These are phyloP conservation scores for Annona squamosa DNA, from an alignment of 164 flowering plant genomes.

Conservation along the genomic window DNA sequence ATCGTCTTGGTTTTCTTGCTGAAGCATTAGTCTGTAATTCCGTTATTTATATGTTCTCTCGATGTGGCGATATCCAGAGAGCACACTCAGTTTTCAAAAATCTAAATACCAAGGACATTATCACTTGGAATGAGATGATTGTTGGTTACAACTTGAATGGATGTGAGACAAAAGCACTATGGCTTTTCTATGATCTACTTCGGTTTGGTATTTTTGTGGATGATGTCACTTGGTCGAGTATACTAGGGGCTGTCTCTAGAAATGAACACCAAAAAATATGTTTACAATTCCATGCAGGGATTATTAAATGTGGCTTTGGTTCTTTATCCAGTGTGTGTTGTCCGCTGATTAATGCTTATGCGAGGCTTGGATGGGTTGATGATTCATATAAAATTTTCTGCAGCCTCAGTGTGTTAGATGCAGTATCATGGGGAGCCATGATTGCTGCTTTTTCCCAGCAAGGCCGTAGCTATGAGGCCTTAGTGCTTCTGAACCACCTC, in stretches of 20 bases:
- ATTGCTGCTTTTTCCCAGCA: conserved; percentile 37
- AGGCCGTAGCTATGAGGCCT: conserved; percentile 27
- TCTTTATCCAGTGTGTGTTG: conserved; percentile 24
- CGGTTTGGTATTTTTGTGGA: conserved; percentile 23
- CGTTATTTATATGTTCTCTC: conserved; percentile 36
- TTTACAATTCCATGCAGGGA: conserved; percentile 32
- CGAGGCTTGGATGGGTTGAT: conserved; percentile 19
- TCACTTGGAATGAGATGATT: conserved; percentile 45
- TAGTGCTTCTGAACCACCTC: conserved; percentile 23
- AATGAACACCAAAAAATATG: conserved; percentile 18
- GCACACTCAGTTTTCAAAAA: conserved; percentile 28
- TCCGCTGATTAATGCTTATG: conserved; percentile 33
- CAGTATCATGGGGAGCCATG: conserved; percentile 40
- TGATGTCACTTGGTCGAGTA: conserved; percentile 29
- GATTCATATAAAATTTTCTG: conserved; percentile 29
- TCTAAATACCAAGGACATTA: conserved; percentile 10
- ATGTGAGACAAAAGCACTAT: conserved; percentile 21
- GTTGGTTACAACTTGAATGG: conserved; percentile 28
- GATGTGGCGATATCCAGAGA: conserved; percentile 24
- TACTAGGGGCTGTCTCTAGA: conserved; percentile 28
- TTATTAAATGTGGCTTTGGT: conserved; percentile 37
- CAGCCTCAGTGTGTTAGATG: conserved; percentile 22
- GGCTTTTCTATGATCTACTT: conserved; percentile 25
- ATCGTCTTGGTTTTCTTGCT: conserved; percentile 26
- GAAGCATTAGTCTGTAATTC: conserved; percentile 24